A percentile compares a stretch with the other conserved stretches of the same genome.
phyloP scores from a whole-genome alignment of 2,329 filamentous ascomycete species.

The Lizonia empirigonia region DNA sequence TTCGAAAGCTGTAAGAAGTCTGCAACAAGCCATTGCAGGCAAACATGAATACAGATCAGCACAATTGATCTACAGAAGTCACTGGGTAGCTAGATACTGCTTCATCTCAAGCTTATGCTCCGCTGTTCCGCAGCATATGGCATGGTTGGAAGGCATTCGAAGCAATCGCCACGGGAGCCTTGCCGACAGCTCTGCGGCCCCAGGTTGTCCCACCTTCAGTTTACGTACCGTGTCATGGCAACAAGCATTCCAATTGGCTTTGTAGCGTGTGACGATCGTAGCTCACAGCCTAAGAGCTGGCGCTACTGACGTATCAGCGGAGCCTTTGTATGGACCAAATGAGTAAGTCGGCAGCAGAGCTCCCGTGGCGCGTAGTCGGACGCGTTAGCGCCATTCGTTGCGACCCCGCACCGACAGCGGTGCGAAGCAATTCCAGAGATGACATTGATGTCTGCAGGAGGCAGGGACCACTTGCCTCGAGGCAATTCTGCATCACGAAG shows the following conservation, averaged over 20 bases:
- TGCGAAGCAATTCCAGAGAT: slow-evolving; percentile 42
- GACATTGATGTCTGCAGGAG: slow-evolving; percentile 36
- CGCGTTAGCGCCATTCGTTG: slow-evolving; percentile 40
- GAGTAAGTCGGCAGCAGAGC: slow-evolving; percentile 15
- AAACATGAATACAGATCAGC: not conserved
- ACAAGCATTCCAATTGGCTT: slow-evolving; percentile 19
- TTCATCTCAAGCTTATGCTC: not conserved
- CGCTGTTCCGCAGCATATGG: slow-evolving; percentile 11
- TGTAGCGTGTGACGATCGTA: slow-evolving; percentile 4
- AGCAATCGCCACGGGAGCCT: slow-evolving; percentile 13
- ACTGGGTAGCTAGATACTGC: not conserved
- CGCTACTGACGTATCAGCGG: slow-evolving; percentile 21
- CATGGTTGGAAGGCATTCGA: slow-evolving; percentile 24
- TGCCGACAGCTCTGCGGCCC: slow-evolving; percentile 16
- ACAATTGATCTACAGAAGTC: not conserved
- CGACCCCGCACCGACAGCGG: slow-evolving; percentile 43
- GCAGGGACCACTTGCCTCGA: slow-evolving; percentile 29
- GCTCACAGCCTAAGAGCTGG: slow-evolving; percentile 18
- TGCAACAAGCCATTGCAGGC: not conserved
- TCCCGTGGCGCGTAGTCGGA: slow-evolving; percentile 28
- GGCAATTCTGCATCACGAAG: slow-evolving; percentile 34
- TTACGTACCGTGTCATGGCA: slow-evolving; percentile 27
- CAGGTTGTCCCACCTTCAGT: slow-evolving; percentile 13
- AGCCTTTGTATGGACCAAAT: slow-evolving; percentile 20
- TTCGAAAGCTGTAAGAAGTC: not conserved